Base-by-base conservation (phyloP, 495 filamentous ascomycete genomes). In the Ascodesmis nigricans region DNA sequence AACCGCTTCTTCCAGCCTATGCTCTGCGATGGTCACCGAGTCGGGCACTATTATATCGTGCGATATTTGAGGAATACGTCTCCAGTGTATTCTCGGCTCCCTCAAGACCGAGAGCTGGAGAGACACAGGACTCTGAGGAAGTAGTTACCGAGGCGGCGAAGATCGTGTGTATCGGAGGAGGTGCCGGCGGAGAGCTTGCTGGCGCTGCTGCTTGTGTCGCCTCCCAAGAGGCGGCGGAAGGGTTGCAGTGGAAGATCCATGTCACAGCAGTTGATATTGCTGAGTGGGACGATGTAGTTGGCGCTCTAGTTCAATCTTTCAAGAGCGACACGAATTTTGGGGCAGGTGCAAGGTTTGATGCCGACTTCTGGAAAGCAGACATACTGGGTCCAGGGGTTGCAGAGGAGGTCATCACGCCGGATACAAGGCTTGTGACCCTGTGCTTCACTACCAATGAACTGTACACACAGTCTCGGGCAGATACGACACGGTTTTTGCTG, bases 361-460 rank as follows among this genome's bases (percentile, higher is more conserved):
- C 35, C 2, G 17, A 37, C 6, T 32, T 32, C 18, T 6, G 5
- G 7, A 24, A 39, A 11, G 23, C 17, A 5, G 39, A 38, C 33
- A 21, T 36, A 8, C 20, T 39, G 29, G 31, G n/a, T 14, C 15
- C 10, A n/a, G 19, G 13, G 7, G n/a, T 17, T 9, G 10, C 28
- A 23, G 5, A 21, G 13, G 18, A 9, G 14, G 10, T 17, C 11
- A 24, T 41, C 17, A 39, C 46, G 6, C 36, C 26, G 1, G 40
- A 39, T 33, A 63, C 54, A 29, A 42, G 54, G 2, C 60, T 95
- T 0, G 60, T 87, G 3, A 91, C 87, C 0, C 54, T 93, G 0
- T 71, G 93, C 55, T 95, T 93, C 62, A 91, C 83, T 0, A 66
- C 93, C n/a, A 95, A 93, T 53, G 87, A 97, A 55, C 73, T 97